Base-by-base conservation (phyloP, 495 filamentous ascomycete species). In the Paragyromitra xinjiangensis region DNA sequence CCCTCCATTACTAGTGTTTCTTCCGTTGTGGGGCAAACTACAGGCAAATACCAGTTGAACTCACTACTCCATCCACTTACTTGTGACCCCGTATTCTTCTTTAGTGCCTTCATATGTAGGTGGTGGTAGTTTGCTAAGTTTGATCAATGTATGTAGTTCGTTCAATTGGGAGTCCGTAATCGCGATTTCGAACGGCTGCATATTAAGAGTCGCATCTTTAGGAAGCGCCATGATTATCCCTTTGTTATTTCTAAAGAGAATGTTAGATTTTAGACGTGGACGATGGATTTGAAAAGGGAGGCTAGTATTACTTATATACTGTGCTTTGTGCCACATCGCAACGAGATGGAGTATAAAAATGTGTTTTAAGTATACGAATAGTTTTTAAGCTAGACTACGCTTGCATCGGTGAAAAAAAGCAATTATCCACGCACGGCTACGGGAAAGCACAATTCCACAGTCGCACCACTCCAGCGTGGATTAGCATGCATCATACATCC, bases 41-140 rank as follows among this genome's bases (percentile, higher is more conserved):
- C 0, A 26, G 8, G 11, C 4, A 22, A 7, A 44, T 42, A 61
- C 86, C 87, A 88, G 82, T 86, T 83, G 68, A 85, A 88, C 9
- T 75, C 69, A 63, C 81, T 72, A 14, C 85, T 79, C 73, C 29
- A 91, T 82, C 90, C 90, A 92, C 37, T 86, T 83, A 4, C 84
- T 85, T 0, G 86, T 85, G 66, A 91, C 80, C 6, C 90, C 90
- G 78, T 42, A 86, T 88, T 19, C 82, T 83, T 58, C 81, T 70
- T 75, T 89, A 85, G 19, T 83, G 75, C 85, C 87, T 83, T 89
- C 87, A 61, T 84, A 90, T 3, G 87, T 86, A 14, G 81, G 74
- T 0, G 86, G 87, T 1, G 85, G 87, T 34, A 34, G 81, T 65
- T 85, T 88, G 19, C 87, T 85, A 7, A 88, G 73, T 69, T 84